These are phyloP conservation scores for Acorus calamus DNA, from an alignment of 106 monocot genomes.

Conservation along the genomic window DNA sequence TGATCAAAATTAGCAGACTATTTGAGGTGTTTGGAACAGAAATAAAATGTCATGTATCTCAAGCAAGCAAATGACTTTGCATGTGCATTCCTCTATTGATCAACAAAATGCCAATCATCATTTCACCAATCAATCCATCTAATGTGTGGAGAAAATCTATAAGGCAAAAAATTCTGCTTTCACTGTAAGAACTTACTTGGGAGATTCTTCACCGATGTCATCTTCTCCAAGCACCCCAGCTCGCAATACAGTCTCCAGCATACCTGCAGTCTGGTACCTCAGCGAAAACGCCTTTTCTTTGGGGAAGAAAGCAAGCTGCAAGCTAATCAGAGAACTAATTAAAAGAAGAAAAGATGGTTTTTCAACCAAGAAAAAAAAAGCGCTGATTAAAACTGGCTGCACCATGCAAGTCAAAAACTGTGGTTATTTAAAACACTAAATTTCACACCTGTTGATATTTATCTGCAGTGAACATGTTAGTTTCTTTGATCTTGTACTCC, in stretches of 20 bases:
- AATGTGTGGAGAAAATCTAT: not conserved
- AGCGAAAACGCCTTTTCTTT: conserved; percentile 79
- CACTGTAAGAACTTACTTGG: conserved; percentile 34
- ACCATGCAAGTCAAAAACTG: too few relatives aligned
- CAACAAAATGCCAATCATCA: too few relatives aligned
- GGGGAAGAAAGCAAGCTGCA: conserved; percentile 90
- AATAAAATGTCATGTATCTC: too few relatives aligned
- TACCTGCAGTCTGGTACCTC: conserved; percentile 94
- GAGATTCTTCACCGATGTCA: conserved; percentile 86
- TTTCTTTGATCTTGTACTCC: conserved; percentile 99
- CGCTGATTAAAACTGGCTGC: not conserved
- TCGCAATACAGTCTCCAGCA: conserved; percentile 85
- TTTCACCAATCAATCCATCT: too few relatives aligned
- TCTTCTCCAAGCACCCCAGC: conserved; percentile 94
- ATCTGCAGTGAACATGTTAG: conserved; percentile 89
- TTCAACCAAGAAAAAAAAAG: conserved; percentile 2
- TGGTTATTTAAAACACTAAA: too few relatives aligned
- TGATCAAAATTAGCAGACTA: too few relatives aligned
- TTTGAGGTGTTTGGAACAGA: too few relatives aligned
- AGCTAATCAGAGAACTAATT: conserved; percentile 22
- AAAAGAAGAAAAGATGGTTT: conserved; percentile 1
- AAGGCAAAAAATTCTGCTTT: not conserved
- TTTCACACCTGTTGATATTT: conserved; percentile 86
- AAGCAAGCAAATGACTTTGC: too few relatives aligned
- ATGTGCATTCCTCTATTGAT: too few relatives aligned